A percentile compares a stretch with the other conserved stretches of the same genome.
Evolutionary conservation across 139 green algal genomes (phyloP).

Genomic region (Chlorella vulgaris): DNA sequence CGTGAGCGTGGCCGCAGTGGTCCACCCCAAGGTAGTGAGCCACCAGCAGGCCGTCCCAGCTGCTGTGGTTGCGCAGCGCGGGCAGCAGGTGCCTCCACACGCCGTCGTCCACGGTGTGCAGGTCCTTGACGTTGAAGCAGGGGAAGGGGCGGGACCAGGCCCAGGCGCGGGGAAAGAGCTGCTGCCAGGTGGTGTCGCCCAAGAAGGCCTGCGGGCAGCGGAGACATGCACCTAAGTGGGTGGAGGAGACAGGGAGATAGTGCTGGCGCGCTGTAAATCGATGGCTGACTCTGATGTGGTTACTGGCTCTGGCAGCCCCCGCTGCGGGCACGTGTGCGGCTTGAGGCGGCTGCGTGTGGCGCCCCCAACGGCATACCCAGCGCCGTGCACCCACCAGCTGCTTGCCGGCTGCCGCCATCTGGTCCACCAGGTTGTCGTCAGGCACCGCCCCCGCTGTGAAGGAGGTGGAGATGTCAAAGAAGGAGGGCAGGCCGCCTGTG

Average conservation of each 20-base stretch:
- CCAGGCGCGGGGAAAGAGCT: conserved; percentile 77
- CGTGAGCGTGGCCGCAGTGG: conserved; percentile 90
- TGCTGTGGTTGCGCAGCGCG: conserved; percentile 30
- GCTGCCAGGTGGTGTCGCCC: conserved; percentile 94
- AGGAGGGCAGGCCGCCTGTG: conserved; percentile 91
- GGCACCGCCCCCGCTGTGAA: conserved; percentile 79
- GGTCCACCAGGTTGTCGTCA: conserved; percentile 93
- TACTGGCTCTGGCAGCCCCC: no score
- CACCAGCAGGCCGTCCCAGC: conserved; percentile 89
- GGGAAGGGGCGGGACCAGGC: conserved; percentile 73
- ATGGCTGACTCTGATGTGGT: no score
- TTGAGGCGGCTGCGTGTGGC: no score
- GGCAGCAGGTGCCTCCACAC: conserved; percentile 69
- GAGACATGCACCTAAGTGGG: neutral
- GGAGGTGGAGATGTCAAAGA: conserved; percentile 88
- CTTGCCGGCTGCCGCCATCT: conserved; percentile 66
- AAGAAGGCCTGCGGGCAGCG: conserved; percentile 58
- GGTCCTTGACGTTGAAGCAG: conserved; percentile 93
- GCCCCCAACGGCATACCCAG: no score
- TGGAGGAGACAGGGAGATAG: no score
- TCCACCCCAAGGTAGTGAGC: conserved; percentile 96
- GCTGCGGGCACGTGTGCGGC: no score
- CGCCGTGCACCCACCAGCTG: conserved; percentile 52
- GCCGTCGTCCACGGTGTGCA: conserved; percentile 95
- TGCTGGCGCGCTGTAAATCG: no score